Evolutionary conservation across 2,329 filamentous ascomycete species (phyloP).

Genomic region (Chrysoporthe austroafricana): DNA sequence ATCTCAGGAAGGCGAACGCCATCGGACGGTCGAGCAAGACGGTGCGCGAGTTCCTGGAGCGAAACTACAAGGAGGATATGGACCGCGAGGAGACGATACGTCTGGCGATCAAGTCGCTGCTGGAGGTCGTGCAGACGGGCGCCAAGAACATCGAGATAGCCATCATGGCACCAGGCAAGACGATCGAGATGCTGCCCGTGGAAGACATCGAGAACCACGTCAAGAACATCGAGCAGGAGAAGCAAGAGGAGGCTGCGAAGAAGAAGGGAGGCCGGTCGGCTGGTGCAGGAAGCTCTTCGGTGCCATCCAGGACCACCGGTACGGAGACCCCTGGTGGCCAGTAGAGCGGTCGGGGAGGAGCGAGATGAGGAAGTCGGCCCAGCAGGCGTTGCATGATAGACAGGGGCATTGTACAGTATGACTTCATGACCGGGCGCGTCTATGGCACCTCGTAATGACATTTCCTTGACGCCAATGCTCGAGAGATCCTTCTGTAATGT

Average conservation of each 20-base stretch:
- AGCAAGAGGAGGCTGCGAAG: slow-evolving; percentile 97
- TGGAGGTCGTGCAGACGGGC: slow-evolving; percentile 97
- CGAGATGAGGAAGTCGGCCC: slow-evolving; percentile 21
- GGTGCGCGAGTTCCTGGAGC: slow-evolving; percentile 95
- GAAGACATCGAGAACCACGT: slow-evolving; percentile 98
- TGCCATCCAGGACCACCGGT: slow-evolving; percentile 67
- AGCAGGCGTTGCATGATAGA: slow-evolving; percentile 20
- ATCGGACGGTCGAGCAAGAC: slow-evolving; percentile 99
- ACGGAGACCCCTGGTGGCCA: slow-evolving; percentile 30
- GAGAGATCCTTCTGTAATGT: slow-evolving; percentile 12
- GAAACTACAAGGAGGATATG: slow-evolving; percentile 99
- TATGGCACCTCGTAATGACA: slow-evolving; percentile 29
- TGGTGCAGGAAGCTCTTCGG: slow-evolving; percentile 72
- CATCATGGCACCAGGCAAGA: slow-evolving; percentile 91
- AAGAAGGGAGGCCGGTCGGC: slow-evolving; percentile 84
- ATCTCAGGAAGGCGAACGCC: slow-evolving; percentile 91
- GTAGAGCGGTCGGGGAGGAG: slow-evolving; percentile 1
- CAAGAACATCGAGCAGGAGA: slow-evolving; percentile 99
- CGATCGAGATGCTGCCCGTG: slow-evolving; percentile 89
- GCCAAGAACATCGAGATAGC: slow-evolving; percentile 99
- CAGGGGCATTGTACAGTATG: slow-evolving; percentile 29
- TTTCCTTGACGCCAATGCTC: slow-evolving; percentile 29
- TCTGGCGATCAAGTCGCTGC: slow-evolving; percentile 94
- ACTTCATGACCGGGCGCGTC: slow-evolving; percentile 28
- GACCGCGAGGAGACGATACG: slow-evolving; percentile 95